A percentile compares a stretch with the other conserved stretches of the same genome.
Conservation (phyloP, 2,329 filamentous ascomycete species). For the Pestalotiopsis sp. region DNA sequence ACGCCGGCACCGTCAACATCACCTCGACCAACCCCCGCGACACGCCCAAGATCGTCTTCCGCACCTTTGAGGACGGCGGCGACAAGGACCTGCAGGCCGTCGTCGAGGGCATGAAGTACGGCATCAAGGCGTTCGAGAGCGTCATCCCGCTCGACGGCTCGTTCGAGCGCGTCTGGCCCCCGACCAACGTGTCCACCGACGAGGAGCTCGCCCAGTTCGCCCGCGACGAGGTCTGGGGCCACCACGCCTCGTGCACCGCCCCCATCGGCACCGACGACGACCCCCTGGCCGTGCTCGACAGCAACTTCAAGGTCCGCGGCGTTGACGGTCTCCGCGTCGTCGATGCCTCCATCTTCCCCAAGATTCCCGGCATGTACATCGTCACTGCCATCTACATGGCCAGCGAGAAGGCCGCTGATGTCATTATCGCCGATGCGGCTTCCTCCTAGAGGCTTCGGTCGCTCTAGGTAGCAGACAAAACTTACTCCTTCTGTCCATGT, state of each 20-base stretch:
- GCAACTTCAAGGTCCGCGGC: conserved; percentile 59
- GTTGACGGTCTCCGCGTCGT: conserved; percentile 61
- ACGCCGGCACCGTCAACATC: conserved; percentile 52
- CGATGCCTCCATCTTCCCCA: conserved; percentile 61
- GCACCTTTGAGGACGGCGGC: conserved; percentile 50
- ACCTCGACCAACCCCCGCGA: conserved; percentile 36
- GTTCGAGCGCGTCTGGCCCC: conserved; percentile 38
- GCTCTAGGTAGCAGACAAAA: neutral
- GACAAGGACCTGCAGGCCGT: conserved; percentile 43
- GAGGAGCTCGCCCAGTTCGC: conserved; percentile 49
- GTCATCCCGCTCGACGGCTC: conserved; percentile 40
- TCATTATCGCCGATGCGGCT: conserved; percentile 38
- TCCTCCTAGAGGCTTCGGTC: neutral
- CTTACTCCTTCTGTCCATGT: neutral
- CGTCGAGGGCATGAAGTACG: conserved; percentile 50
- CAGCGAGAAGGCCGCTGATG: conserved; percentile 64
- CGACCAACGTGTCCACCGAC: conserved; percentile 41
- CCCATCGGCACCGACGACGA: conserved; percentile 60
- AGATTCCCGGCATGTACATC: conserved; percentile 46
- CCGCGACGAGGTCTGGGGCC: conserved; percentile 41
- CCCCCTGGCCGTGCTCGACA: conserved; percentile 58
- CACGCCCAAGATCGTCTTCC: conserved; percentile 44
- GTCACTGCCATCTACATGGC: conserved; percentile 56
- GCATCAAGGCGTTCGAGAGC: conserved; percentile 42
- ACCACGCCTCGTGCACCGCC: conserved; percentile 46